Evolutionary conservation across 2,329 filamentous ascomycete genomes (phyloP), one percentile per base, ranked within the genome.

Genomic region (Xylaria digitata): DNA sequence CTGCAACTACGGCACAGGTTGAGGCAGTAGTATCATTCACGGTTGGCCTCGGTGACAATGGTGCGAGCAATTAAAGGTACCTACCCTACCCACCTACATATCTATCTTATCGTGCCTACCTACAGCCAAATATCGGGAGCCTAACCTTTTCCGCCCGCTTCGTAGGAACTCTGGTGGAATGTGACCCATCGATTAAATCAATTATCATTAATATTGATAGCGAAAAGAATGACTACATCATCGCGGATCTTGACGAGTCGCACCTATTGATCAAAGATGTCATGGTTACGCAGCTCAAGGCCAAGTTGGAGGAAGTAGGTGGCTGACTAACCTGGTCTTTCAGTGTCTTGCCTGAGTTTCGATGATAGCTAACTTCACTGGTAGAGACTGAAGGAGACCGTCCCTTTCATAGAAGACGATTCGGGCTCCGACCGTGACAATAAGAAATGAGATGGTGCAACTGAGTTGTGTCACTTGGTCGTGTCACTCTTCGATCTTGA

Each of bases 121-220:
- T 21, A 15, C 17, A 19, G 2, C 15, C 19, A 19, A n/a, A 37
- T 13, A 34, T 37, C 23, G 11, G 17, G 9, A 17, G 37, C 48
- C 58, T 61, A 48, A 60, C 50, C 15, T 15, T n/a, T 53, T 56
- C 21, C 49, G 43, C 40, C 46, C 34, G 37, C 26, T n/a, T 52
- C 15, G 21, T 58, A 87, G 92, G 92, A 69, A 89, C 92, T 32
- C 85, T 95, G 70, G 89, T 95, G 79, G 88, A 93, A 79, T 93
- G 91, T 80, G 92, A 95, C 77, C 90, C 92, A n/a, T 92, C 91
- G 50, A 94, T 95, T 85, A 94, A 94, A 80, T 91, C 92, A 70
- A 93, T 94, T 82, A 90, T 95, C 75, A 84, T 92, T 73, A 91
- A 89, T 75, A 92, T 95, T 72, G 90, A 95, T 79, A 86, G 83